These are phyloP conservation scores for Ilex aquifolium DNA, from an alignment of 257 asterid genomes.

Conservation along the genomic window DNA sequence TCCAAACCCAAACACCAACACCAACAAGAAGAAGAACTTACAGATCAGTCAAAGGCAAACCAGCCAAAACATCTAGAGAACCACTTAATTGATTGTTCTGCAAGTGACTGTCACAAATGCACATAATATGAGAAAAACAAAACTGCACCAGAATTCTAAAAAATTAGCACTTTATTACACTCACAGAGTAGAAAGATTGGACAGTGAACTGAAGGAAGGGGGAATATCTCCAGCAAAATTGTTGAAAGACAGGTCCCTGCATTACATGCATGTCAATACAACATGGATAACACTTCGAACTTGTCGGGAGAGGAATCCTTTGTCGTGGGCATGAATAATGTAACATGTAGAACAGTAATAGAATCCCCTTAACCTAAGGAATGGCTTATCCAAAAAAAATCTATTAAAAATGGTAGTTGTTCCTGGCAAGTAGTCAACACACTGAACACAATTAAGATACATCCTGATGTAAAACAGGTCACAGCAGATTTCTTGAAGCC, in stretches of 20 bases:
- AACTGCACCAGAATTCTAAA: constrained; percentile 10
- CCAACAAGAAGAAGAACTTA: constrained; percentile 31
- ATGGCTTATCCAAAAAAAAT: too few relatives aligned
- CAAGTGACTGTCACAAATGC: constrained; percentile 51
- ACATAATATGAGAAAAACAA: constrained; percentile 19
- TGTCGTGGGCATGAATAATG: too few relatives aligned
- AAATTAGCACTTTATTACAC: constrained; percentile 22
- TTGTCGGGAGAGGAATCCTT: background rate
- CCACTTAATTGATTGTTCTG: constrained; percentile 80
- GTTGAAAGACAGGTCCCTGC: constrained; percentile 85
- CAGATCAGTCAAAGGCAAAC: constrained; percentile 73
- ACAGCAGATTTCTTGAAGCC: too few relatives aligned
- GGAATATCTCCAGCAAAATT: constrained; percentile 90
- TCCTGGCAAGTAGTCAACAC: too few relatives aligned
- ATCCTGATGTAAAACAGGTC: too few relatives aligned
- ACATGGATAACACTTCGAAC: background rate
- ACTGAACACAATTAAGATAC: too few relatives aligned
- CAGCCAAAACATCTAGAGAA: constrained; percentile 60
- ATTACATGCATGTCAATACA: constrained; percentile 21
- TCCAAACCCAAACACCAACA: background rate
- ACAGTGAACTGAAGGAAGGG: constrained; percentile 53
- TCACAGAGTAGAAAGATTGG: constrained; percentile 89
- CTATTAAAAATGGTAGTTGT: too few relatives aligned
- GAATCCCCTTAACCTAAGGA: too few relatives aligned
- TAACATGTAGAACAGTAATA: too few relatives aligned